Percentiles rank a stretch among this genome's conserved stretches.
phyloP scores from a whole-genome alignment of 129 eudicot species.

The Ambrosia trifida region DNA sequence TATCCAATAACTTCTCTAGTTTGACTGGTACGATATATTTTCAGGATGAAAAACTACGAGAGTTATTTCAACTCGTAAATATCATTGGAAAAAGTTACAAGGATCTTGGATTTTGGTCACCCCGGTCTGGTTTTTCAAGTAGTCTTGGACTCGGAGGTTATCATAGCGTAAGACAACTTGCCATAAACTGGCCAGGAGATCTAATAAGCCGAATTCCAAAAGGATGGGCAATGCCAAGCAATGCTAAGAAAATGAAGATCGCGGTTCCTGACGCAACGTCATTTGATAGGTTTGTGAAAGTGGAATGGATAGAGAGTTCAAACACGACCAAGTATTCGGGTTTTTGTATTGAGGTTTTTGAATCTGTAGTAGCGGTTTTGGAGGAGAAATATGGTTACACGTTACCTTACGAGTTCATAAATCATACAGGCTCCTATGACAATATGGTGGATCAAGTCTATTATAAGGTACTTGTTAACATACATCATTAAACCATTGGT shows the following conservation, averaged over 20 bases:
- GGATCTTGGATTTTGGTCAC: slow-evolving; percentile 55
- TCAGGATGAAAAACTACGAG: slow-evolving; percentile 24
- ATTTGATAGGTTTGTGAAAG: slow-evolving; percentile 41
- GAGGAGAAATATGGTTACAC: slow-evolving; percentile 23
- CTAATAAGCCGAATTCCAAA: slow-evolving; percentile 26
- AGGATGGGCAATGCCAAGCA: slow-evolving; percentile 50
- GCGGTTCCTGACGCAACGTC: slow-evolving; percentile 44
- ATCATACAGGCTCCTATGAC: slow-evolving; percentile 32
- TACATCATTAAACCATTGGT: neutral
- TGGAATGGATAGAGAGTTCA: slow-evolving; percentile 16
- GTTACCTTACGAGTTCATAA: slow-evolving; percentile 37
- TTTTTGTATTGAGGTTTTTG: slow-evolving; percentile 37
- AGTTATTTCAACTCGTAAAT: slow-evolving; percentile 37
- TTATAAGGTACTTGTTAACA: slow-evolving; percentile 28
- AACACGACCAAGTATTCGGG: slow-evolving; percentile 25
- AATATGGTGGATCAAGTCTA: slow-evolving; percentile 33
- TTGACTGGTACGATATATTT: slow-evolving; percentile 40
- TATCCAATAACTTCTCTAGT: slow-evolving; percentile 39
- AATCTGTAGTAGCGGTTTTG: slow-evolving; percentile 17
- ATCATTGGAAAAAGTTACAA: slow-evolving; percentile 54
- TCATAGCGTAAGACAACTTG: neutral
- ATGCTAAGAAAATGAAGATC: slow-evolving; percentile 30
- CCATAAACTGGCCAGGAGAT: slow-evolving; percentile 54
- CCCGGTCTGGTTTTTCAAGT: slow-evolving; percentile 26
- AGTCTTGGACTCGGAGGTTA: neutral